These are phyloP conservation scores for Hypoxylon fuscum DNA, from an alignment of 495 filamentous ascomycete genomes.

Conservation along the genomic window DNA sequence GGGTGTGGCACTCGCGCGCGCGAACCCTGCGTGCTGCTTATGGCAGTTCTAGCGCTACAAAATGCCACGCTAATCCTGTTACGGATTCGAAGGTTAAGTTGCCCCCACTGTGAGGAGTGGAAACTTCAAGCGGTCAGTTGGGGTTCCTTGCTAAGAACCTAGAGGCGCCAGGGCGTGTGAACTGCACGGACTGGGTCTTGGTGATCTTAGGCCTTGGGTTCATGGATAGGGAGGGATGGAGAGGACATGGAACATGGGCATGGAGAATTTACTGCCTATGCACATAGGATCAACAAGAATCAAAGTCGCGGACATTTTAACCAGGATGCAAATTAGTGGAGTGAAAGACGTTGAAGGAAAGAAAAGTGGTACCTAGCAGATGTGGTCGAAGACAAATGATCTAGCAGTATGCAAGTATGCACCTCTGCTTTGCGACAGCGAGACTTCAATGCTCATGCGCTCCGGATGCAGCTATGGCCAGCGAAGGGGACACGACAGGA, in stretches of 20 bases:
- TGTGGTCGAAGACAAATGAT: conserved; percentile 26
- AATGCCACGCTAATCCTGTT: conserved; percentile 29
- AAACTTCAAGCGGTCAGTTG: conserved; percentile 45
- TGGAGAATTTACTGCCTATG: neutral
- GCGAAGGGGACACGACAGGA: conserved; percentile 48
- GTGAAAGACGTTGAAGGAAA: conserved; percentile 16
- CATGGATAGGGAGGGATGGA: neutral
- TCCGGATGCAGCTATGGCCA: conserved; percentile 47
- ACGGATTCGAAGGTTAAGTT: conserved; percentile 8
- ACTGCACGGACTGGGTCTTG: neutral
- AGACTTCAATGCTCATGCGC: conserved; percentile 42
- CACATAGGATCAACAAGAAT: neutral
- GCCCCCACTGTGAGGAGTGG: conserved; percentile 34
- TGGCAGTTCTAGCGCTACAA: conserved; percentile 30
- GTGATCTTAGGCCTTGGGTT: neutral
- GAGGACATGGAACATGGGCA: neutral
- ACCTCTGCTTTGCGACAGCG: conserved; percentile 27
- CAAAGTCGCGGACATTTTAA: conserved; percentile 31
- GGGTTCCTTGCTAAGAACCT: conserved; percentile 30
- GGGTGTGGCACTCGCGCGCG: conserved; percentile 35
- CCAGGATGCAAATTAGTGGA: conserved; percentile 23
- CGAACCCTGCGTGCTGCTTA: conserved; percentile 41
- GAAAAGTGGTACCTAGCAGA: conserved; percentile 28
- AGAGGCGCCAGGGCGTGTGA: too few species aligned
- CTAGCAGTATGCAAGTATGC: conserved; percentile 26